A percentile compares a stretch with the other conserved stretches of the same genome.
Evolutionary conservation across 768 basidiomycete genomes (phyloP).

Genomic region (Harrya chromipes): DNA sequence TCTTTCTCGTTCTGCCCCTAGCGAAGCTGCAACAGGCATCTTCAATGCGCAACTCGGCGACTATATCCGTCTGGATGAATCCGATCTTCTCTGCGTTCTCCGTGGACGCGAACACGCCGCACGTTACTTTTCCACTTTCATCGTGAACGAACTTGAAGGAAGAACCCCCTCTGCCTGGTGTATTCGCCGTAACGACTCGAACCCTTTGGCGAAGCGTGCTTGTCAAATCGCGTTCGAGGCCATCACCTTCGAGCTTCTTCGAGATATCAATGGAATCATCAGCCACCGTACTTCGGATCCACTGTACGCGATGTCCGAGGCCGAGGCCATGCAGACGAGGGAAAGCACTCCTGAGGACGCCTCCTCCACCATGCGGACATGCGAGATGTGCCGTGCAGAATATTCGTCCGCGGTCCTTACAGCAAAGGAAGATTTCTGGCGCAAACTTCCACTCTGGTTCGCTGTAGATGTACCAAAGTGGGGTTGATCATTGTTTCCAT

Average conservation of each 20-base stretch:
- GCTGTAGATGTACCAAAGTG: constrained; percentile 46
- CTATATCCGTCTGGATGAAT: constrained; percentile 39
- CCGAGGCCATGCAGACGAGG: constrained; percentile 62
- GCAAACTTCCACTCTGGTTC: constrained; percentile 63
- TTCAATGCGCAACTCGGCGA: constrained; percentile 38
- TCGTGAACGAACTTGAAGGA: constrained; percentile 71
- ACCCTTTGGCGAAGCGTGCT: constrained; percentile 44
- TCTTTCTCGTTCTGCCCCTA: constrained; percentile 65
- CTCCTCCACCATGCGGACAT: constrained; percentile 49
- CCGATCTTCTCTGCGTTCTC: constrained; percentile 57
- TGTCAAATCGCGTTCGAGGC: constrained; percentile 74
- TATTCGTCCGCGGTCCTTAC: constrained; percentile 58
- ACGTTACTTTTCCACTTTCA: constrained; percentile 73
- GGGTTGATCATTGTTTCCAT: constrained; percentile 21
- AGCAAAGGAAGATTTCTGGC: constrained; percentile 65
- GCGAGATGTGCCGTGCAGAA: constrained; percentile 61
- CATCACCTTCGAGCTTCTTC: constrained; percentile 70
- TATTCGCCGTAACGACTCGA: constrained; percentile 45
- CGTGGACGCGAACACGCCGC: constrained; percentile 71
- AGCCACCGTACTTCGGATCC: constrained; percentile 67
- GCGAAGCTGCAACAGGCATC: constrained; percentile 55
- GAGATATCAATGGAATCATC: constrained; percentile 67
- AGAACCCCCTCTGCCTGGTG: constrained; percentile 51
- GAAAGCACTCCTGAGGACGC: constrained; percentile 43
- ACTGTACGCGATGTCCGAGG: constrained; percentile 65